Evolutionary conservation across 352 stramenopile species (phyloP).

Genomic region (Globisporangium spinosum): DNA sequence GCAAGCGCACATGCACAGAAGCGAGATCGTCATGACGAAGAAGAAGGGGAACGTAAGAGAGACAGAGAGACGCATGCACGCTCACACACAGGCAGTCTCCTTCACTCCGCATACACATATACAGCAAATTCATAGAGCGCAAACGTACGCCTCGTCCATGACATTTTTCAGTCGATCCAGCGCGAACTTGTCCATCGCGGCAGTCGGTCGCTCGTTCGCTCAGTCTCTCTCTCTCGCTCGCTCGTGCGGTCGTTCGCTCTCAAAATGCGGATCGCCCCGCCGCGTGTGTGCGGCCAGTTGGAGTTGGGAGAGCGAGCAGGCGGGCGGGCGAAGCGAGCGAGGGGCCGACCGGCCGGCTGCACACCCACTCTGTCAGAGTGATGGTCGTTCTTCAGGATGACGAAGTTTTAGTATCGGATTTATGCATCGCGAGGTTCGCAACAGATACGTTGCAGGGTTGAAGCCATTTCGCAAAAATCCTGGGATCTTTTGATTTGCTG

Average conservation of each 20-base stretch:
- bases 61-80: neutral
- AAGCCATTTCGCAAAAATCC: neutral
- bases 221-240: constrained; percentile 1
- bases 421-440: neutral
- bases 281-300: neutral
- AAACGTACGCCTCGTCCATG: constrained; percentile 85
- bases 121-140: neutral
- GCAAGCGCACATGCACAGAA: neutral
- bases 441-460: neutral
- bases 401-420: neutral
- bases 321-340: neutral
- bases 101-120: neutral
- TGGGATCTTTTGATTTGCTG: neutral
- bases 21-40: neutral
- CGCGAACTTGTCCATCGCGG: constrained; percentile 77
- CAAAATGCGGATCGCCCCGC: constrained; percentile 11
- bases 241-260: constrained; percentile 1
- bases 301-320: neutral
- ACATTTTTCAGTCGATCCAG: constrained; percentile 86
- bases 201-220: constrained; percentile 3
- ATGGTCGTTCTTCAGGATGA: neutral
- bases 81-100: neutral
- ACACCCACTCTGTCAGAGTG: constrained; percentile 4
- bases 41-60: neutral
- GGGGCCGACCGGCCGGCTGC: neutral